phyloP scores from a whole-genome alignment of 176 grass and related monocot genomes.

The Guadua angustifolia region DNA sequence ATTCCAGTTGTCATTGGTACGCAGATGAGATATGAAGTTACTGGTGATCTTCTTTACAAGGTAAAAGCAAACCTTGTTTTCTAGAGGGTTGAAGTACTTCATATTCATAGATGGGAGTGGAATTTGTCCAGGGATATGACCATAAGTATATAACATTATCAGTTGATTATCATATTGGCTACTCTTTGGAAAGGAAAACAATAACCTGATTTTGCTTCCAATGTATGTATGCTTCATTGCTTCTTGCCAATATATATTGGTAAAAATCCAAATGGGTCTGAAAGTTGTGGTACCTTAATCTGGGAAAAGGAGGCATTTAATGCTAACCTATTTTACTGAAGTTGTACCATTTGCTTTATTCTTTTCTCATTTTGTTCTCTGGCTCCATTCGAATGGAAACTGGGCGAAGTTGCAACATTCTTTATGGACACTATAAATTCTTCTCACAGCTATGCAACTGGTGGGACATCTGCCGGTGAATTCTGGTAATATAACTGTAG shows the following conservation, averaged over 20 bases:
- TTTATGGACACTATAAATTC: constrained; percentile 98
- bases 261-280: not conserved
- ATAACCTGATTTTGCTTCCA: not conserved
- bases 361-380: constrained; percentile 19
- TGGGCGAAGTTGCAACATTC: constrained; percentile 42
- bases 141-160: not conserved
- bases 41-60: constrained; percentile 95
- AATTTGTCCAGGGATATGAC: not conserved
- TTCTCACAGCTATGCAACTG: constrained; percentile 90
- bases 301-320: not conserved
- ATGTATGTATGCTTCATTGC: not conserved
- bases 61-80: constrained; percentile 51
- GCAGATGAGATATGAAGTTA: constrained; percentile 93
- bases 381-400: constrained; percentile 16
- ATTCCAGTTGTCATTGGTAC: constrained; percentile 87
- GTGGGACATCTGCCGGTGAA: constrained; percentile 90
- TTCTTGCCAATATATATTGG: not conserved
- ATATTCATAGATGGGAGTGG: not conserved
- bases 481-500: constrained; percentile 64
- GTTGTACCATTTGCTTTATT: not conserved
- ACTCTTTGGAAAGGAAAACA: not conserved
- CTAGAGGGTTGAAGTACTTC: constrained; percentile 26
- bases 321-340: constrained; percentile 6
- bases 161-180: not conserved
- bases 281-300: not conserved